A percentile compares a stretch with the other conserved stretches of the same genome.
Evolutionary conservation across 2,329 filamentous ascomycete genomes (phyloP).

Genomic region (Exophiala lecanii-corni): DNA sequence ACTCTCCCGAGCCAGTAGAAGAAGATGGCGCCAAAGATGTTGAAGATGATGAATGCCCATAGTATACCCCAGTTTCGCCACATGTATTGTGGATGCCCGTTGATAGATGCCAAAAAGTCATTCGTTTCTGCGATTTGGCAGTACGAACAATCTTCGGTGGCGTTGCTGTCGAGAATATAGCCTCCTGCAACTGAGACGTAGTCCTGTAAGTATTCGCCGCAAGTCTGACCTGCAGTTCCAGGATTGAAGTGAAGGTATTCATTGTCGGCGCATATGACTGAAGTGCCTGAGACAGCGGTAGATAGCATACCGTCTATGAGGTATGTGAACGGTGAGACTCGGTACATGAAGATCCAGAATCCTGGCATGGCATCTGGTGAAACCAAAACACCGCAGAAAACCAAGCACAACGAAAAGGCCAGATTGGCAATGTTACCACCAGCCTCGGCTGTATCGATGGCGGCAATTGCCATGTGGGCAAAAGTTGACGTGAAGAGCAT

Average conservation of each 20-base stretch:
- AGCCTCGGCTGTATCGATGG: constrained; percentile 63
- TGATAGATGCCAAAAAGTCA: constrained; percentile 41
- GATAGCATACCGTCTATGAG: constrained; percentile 68
- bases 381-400: constrained; percentile 61
- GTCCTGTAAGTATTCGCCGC: constrained; percentile 52
- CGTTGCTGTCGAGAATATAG: constrained; percentile 46
- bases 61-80: constrained; percentile 70
- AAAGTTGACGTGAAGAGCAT: constrained; percentile 69
- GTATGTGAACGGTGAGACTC: constrained; percentile 77
- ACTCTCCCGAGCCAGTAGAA: constrained; percentile 63
- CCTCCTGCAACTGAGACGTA: constrained; percentile 49
- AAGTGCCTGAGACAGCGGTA: constrained; percentile 62
- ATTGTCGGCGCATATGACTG: constrained; percentile 62
- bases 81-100: constrained; percentile 42
- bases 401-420: constrained; percentile 54
- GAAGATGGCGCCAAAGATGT: constrained; percentile 54
- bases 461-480: constrained; percentile 68
- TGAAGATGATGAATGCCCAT: constrained; percentile 63
- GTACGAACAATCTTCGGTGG: constrained; percentile 46
- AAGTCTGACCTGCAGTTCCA: constrained; percentile 56
- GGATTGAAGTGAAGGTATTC: constrained; percentile 63
- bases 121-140: constrained; percentile 46
- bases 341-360: constrained; percentile 78
- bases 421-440: constrained; percentile 61
- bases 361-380: constrained; percentile 55